A percentile compares a stretch with the other conserved stretches of the same genome.
Evolutionary conservation across 23 red algal species (phyloP).

Genomic region (Agarophyton chilense): DNA sequence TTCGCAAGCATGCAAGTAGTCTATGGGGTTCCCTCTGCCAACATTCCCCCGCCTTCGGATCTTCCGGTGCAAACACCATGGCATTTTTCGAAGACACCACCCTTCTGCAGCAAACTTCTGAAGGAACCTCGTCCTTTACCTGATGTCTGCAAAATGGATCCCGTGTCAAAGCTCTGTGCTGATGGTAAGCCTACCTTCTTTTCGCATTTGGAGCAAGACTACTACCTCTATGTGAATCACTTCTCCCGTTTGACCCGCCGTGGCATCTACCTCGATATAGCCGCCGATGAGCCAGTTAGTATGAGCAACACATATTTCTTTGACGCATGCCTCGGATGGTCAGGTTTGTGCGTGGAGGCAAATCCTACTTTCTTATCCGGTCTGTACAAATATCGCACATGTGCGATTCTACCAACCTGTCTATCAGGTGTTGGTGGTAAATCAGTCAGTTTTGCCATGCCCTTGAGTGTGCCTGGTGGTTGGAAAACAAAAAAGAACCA

Average conservation of each 20-base stretch:
- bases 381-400: slow-evolving; percentile 34
- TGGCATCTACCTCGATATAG: slow-evolving; percentile 61
- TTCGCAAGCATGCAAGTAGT: background rate
- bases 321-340: slow-evolving; percentile 65
- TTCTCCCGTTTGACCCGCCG: slow-evolving; percentile 49
- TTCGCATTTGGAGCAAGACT: slow-evolving; percentile 65
- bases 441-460: slow-evolving; percentile 48
- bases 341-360: slow-evolving; percentile 70
- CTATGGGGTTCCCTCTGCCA: background rate
- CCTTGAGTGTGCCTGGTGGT: slow-evolving; percentile 23
- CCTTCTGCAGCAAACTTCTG: slow-evolving; percentile 14
- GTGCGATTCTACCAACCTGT: slow-evolving; percentile 62
- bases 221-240: slow-evolving; percentile 67
- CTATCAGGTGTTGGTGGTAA: slow-evolving; percentile 42
- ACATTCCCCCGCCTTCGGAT: slow-evolving; percentile 10
- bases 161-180: slow-evolving; percentile 33
- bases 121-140: background rate
- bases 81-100: slow-evolving; percentile 21
- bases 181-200: slow-evolving; percentile 41
- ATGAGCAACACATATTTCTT: slow-evolving; percentile 70
- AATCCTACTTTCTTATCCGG: slow-evolving; percentile 43
- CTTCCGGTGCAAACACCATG: slow-evolving; percentile 12
- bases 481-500: slow-evolving; percentile 69
- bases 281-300: slow-evolving; percentile 48
- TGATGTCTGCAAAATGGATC: background rate